Conservation (phyloP, 2,329 filamentous ascomycete species). For the Aspergillus nomiae region DNA sequence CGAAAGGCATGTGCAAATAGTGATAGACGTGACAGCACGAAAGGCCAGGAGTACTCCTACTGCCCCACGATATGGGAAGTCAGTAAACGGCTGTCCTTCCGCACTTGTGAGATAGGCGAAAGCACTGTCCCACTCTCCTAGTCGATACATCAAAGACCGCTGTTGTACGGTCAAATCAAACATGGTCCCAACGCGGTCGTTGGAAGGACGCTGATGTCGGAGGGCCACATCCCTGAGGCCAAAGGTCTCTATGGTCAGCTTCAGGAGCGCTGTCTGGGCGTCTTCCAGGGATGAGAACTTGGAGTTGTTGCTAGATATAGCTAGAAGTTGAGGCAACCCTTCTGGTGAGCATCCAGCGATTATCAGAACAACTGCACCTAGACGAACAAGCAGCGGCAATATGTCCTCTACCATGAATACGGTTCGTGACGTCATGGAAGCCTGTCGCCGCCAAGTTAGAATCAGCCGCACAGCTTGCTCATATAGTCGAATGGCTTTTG, state of each 20-base stretch:
- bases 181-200: background rate
- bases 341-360: background rate
- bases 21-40: background rate
- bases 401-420: background rate
- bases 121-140: background rate
- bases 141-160: background rate
- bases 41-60: background rate
- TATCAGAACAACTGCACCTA: background rate
- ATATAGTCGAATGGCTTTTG: background rate
- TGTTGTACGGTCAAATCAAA: background rate
- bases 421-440: background rate
- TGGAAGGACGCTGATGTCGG: background rate
- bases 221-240: background rate
- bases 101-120: background rate
- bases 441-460: background rate
- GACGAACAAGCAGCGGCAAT: background rate
- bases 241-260: background rate
- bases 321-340: background rate
- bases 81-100: background rate
- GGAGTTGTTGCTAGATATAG: background rate
- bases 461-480: background rate
- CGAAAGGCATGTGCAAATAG: background rate
- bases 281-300: background rate
- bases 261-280: background rate
- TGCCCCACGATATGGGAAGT: background rate